Conservation (phyloP, 495 filamentous ascomycete genomes). For the Penicillium pancosmium region DNA sequence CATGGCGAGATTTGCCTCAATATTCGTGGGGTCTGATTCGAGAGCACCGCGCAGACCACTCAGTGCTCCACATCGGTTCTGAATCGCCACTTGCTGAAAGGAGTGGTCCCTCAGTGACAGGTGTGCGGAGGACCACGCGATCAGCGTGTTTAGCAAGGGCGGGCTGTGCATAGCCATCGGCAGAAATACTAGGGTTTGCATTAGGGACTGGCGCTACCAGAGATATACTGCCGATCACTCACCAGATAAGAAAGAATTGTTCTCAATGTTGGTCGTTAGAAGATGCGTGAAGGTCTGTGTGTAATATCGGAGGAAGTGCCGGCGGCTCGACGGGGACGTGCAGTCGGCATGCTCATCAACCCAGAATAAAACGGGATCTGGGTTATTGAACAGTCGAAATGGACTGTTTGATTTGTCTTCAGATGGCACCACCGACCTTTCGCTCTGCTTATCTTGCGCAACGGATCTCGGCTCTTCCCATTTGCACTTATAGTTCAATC, state of each 20-base stretch:
- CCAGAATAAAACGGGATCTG: slow-evolving; percentile 18
- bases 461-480: slow-evolving; percentile 17
- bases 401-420: neutral
- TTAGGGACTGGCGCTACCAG: neutral
- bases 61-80: slow-evolving; percentile 14
- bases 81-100: slow-evolving; percentile 15
- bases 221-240: neutral
- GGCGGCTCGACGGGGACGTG: slow-evolving; percentile 12
- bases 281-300: slow-evolving; percentile 18
- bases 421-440: neutral
- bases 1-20: slow-evolving; percentile 18
- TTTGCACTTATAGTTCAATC: slow-evolving; percentile 18
- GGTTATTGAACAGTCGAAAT: slow-evolving; percentile 7
- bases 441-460: neutral
- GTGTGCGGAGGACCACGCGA: slow-evolving; percentile 20
- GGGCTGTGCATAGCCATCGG: slow-evolving; percentile 21
- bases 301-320: slow-evolving; percentile 21
- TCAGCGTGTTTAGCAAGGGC: slow-evolving; percentile 13
- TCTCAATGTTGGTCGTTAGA: slow-evolving; percentile 20
- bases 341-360: slow-evolving; percentile 20
- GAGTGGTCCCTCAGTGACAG: slow-evolving; percentile 16
- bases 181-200: slow-evolving; percentile 6
- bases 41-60: slow-evolving; percentile 11
- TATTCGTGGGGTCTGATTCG: slow-evolving; percentile 7
- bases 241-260: slow-evolving; percentile 20